phyloP scores from a whole-genome alignment of 2,329 filamentous ascomycete species.

The Xenoacremonium recifei region DNA sequence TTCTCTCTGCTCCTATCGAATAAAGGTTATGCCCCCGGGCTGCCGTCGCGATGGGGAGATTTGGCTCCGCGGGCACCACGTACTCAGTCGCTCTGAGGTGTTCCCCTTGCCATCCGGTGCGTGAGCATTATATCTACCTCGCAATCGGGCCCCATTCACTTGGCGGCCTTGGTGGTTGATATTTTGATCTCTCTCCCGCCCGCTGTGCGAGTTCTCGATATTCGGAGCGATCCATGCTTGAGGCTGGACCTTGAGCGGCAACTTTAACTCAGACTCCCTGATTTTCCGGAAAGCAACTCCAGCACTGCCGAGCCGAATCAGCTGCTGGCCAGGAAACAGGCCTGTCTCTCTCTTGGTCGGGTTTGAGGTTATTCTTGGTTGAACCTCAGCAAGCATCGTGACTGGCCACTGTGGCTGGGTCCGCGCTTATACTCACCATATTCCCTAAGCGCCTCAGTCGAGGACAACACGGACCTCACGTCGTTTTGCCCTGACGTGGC shows the following conservation, averaged over 20 bases:
- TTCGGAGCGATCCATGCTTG: conserved; percentile 21
- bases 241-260: conserved; percentile 22
- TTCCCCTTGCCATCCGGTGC: conserved; percentile 22
- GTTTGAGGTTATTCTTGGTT: conserved; percentile 8
- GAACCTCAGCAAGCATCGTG: conserved; percentile 14
- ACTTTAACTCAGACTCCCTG: conserved; percentile 9
- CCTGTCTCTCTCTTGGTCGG: conserved; percentile 14
- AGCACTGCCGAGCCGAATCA: background rate
- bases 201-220: conserved; percentile 18
- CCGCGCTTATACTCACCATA: conserved; percentile 1
- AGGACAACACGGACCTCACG: conserved; percentile 13
- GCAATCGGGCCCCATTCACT: conserved; percentile 25
- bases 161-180: conserved; percentile 19
- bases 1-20: conserved; percentile 20
- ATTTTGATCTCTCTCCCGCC: conserved; percentile 15
- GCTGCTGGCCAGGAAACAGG: background rate
- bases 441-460: conserved; percentile 25
- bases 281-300: background rate
- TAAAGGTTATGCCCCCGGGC: conserved; percentile 18
- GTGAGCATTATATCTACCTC: conserved; percentile 23
- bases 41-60: conserved; percentile 15
- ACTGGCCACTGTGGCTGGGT: conserved; percentile 14
- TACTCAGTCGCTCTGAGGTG: conserved; percentile 22
- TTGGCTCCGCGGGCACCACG: conserved; percentile 26
- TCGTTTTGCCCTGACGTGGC: conserved; percentile 15